Conservation (phyloP, 139 green algal species). For the Desmodesmus armatus region DNA sequence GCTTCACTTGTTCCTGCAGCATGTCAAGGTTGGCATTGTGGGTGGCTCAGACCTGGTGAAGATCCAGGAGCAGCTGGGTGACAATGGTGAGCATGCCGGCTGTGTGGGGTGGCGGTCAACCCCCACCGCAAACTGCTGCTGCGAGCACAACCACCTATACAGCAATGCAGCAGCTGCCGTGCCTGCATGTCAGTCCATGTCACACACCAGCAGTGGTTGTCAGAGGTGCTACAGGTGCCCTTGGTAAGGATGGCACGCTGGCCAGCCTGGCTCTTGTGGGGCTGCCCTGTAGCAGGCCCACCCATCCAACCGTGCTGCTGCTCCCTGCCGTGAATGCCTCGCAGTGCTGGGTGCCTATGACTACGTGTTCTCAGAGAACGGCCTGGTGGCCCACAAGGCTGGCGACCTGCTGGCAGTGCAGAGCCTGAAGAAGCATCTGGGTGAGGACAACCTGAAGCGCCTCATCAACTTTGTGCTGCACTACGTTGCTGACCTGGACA, state of each 20-base stretch:
- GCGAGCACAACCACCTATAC: background rate
- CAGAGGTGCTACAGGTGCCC: background rate
- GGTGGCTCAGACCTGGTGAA: slow-evolving; percentile 97
- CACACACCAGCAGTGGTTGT: background rate
- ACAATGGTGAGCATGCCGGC: slow-evolving; percentile 67
- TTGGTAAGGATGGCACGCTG: too few species aligned
- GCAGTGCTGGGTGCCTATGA: slow-evolving; percentile 88
- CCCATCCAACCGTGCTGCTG: background rate
- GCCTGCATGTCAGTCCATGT: background rate
- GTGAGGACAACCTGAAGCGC: slow-evolving; percentile 88
- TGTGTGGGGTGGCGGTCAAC: background rate
- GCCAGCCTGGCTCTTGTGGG: too few species aligned
- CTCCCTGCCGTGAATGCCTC: background rate
- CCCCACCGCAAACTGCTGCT: background rate
- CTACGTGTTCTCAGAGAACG: slow-evolving; percentile 98
- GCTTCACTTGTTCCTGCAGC: too few species aligned
- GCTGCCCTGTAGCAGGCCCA: too few species aligned
- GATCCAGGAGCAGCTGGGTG: slow-evolving; percentile 97
- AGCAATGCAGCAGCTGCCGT: background rate
- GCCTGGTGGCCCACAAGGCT: slow-evolving; percentile 94
- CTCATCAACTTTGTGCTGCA: slow-evolving; percentile 96
- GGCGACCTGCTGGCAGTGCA: slow-evolving; percentile 79
- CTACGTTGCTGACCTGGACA: slow-evolving; percentile 97
- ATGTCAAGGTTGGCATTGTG: slow-evolving; percentile 95
- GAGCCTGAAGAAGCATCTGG: slow-evolving; percentile 72